Evolutionary conservation across 495 filamentous ascomycete genomes (phyloP).

Genomic region (Amniculicola lignicola): DNA sequence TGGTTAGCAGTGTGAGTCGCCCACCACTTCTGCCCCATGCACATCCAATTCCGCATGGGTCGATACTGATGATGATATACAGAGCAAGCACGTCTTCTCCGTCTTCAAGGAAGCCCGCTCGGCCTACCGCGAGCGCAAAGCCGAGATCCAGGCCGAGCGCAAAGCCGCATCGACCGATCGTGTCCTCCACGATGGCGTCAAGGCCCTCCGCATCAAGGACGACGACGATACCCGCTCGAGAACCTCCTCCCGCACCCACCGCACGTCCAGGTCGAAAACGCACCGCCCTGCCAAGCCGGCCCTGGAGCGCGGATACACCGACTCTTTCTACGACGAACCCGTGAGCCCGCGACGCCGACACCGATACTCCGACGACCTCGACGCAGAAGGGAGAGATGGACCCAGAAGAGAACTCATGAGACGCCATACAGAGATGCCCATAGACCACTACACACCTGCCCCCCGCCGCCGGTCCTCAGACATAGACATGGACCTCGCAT

Average conservation of each 20-base stretch:
- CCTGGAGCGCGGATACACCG: conserved; percentile 39
- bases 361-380: conserved; percentile 27
- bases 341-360: conserved; percentile 2
- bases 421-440: conserved; percentile 37
- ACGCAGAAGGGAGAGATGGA: conserved; percentile 21
- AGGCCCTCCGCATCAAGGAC: conserved; percentile 52
- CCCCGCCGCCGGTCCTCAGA: conserved; percentile 52
- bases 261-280: conserved; percentile 36
- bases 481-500: conserved; percentile 86
- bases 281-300: conserved; percentile 29
- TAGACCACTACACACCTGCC: conserved; percentile 12
- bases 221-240: conserved; percentile 46
- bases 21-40: too few species aligned
- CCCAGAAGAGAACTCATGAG: conserved; percentile 35
- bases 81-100: conserved; percentile 84
- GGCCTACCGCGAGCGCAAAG: conserved; percentile 79
- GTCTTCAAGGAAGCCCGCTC: conserved; percentile 86
- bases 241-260: conserved; percentile 26
- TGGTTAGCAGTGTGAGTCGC: conserved; percentile 77
- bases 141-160: conserved; percentile 66
- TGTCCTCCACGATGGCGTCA: conserved; percentile 49
- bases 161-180: conserved; percentile 55
- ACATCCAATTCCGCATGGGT: neutral
- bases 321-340: conserved; percentile 40
- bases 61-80: conserved; percentile 35